Percentiles rank a stretch among this genome's conserved stretches.
Evolutionary conservation across 192 early-diverging fungal species (phyloP).

Genomic region (Coemansia sp.): DNA sequence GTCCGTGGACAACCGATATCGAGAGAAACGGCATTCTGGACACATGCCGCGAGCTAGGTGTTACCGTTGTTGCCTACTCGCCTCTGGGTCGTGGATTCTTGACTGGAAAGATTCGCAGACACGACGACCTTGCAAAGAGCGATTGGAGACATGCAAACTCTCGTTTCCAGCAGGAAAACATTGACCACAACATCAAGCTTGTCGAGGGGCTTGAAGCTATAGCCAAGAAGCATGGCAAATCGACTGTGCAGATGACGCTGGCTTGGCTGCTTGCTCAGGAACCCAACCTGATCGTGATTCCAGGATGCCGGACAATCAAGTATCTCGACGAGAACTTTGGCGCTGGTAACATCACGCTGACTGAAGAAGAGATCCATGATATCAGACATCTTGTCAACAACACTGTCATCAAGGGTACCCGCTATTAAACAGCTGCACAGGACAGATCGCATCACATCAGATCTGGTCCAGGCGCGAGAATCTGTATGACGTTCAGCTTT

Average conservation of each 20-base stretch:
- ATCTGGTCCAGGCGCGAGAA: no score
- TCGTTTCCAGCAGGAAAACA: slow-evolving; percentile 61
- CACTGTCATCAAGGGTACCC: not conserved
- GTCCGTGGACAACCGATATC: slow-evolving; percentile 61
- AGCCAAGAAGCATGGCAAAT: slow-evolving; percentile 51
- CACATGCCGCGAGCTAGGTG: slow-evolving; percentile 68
- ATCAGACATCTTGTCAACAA: not conserved
- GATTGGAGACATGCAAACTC: slow-evolving; percentile 57
- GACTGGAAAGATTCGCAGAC: slow-evolving; percentile 57
- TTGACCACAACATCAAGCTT: slow-evolving; percentile 60
- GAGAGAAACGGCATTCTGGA: slow-evolving; percentile 66
- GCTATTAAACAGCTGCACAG: not conserved
- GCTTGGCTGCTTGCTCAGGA: not conserved
- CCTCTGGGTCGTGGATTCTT: slow-evolving; percentile 71
- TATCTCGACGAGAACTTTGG: slow-evolving; percentile 6
- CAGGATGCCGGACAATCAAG: not conserved
- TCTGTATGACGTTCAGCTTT: no score
- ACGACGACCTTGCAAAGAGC: slow-evolving; percentile 53
- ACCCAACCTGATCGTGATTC: not conserved
- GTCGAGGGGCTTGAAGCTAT: slow-evolving; percentile 54
- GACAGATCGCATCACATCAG: not conserved
- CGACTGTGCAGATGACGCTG: not conserved
- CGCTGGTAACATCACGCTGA: not conserved
- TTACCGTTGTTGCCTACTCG: slow-evolving; percentile 70
- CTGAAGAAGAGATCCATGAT: not conserved